Evolutionary conservation across 129 eudicot genomes (phyloP).

Genomic region (Deinandra increscens): DNA sequence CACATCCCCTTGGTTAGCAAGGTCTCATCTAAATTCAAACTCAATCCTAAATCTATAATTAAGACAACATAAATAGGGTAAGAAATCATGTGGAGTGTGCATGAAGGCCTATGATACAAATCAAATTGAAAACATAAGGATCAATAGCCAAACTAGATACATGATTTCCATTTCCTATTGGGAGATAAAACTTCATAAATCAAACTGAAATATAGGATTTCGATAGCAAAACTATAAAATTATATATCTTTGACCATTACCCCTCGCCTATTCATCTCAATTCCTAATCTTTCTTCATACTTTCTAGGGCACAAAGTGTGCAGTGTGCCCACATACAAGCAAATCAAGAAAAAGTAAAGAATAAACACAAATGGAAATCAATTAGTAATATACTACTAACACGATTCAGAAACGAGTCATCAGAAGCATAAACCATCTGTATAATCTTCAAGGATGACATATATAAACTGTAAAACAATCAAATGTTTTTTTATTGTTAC

Average conservation of each 20-base stretch:
- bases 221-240: background rate
- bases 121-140: conserved; percentile 1
- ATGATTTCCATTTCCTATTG: background rate
- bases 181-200: background rate
- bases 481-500: conserved; percentile 16
- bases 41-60: background rate
- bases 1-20: background rate
- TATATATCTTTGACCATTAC: no score
- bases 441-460: conserved; percentile 6
- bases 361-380: background rate
- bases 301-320: background rate
- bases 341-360: background rate
- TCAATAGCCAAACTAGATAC: conserved; percentile 14
- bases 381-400: background rate
- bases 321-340: background rate
- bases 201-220: background rate
- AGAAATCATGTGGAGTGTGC: conserved; percentile 5
- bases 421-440: conserved; percentile 3
- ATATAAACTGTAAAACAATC: conserved; percentile 17
- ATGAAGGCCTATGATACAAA: background rate
- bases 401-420: background rate
- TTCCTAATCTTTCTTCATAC: background rate
- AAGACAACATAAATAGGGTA: conserved; percentile 4
- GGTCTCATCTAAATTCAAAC: background rate
- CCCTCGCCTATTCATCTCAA: background rate